phyloP scores from a whole-genome alignment of 2,329 filamentous ascomycete species.

The Talaromyces sp. region DNA sequence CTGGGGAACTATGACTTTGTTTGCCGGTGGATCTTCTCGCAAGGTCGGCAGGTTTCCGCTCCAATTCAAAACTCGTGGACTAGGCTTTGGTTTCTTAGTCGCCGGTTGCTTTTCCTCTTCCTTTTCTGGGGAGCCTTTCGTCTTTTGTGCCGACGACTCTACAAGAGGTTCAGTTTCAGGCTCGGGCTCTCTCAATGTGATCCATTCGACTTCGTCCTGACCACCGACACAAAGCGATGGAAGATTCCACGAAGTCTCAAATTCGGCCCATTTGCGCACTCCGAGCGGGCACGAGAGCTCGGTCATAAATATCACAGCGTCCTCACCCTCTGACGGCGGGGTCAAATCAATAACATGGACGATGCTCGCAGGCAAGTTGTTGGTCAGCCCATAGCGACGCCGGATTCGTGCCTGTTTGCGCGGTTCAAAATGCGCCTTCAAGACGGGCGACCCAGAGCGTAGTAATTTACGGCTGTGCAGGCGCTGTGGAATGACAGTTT shows the following conservation, averaged over 20 bases:
- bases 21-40: background rate
- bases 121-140: background rate
- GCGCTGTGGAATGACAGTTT: constrained; percentile 23
- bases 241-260: constrained; percentile 32
- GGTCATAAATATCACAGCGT: constrained; percentile 54
- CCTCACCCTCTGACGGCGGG: constrained; percentile 56
- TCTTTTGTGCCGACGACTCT: background rate
- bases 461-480: constrained; percentile 28
- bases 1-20: background rate
- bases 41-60: constrained; percentile 6
- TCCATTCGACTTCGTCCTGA: constrained; percentile 37
- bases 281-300: constrained; percentile 53
- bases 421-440: constrained; percentile 25
- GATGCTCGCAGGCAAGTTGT: constrained; percentile 36
- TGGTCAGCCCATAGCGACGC: constrained; percentile 24
- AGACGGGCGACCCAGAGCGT: constrained; percentile 22
- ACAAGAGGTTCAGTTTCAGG: background rate
- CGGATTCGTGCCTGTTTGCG: constrained; percentile 20
- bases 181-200: background rate
- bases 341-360: constrained; percentile 60
- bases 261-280: constrained; percentile 51
- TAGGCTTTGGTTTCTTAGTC: background rate
- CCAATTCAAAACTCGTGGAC: background rate
- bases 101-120: background rate
- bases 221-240: constrained; percentile 40